These are phyloP conservation scores for Periconia sp. DNA, from an alignment of 2,329 filamentous ascomycete genomes.

Conservation along the genomic window DNA sequence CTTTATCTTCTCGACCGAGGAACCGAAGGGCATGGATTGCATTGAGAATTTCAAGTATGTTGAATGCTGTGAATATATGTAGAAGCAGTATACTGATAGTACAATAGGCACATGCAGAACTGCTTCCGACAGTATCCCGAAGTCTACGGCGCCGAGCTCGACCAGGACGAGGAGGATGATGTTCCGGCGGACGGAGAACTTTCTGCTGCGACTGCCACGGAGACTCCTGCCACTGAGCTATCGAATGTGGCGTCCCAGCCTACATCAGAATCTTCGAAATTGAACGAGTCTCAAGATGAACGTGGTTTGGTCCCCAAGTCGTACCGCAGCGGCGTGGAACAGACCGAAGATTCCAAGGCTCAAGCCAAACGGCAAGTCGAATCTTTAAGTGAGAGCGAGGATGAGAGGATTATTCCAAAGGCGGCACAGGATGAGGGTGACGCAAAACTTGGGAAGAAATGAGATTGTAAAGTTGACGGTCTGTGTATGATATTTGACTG, in stretches of 20 bases:
- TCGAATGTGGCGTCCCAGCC: not conserved
- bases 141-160: constrained; percentile 86
- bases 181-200: constrained; percentile 24
- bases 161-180: constrained; percentile 73
- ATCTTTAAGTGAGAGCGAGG: constrained; percentile 50
- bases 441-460: constrained; percentile 17
- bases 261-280: constrained; percentile 5
- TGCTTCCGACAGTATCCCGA: constrained; percentile 95
- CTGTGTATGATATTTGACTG: constrained; percentile 9
- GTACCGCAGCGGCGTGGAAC: constrained; percentile 21
- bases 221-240: constrained; percentile 2
- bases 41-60: constrained; percentile 96
- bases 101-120: constrained; percentile 85
- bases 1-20: constrained; percentile 93
- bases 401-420: constrained; percentile 55
- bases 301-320: constrained; percentile 11
- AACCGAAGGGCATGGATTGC: constrained; percentile 97
- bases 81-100: constrained; percentile 9
- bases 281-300: too few relatives aligned
- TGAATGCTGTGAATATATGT: not conserved
- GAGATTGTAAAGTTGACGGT: not conserved
- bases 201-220: constrained; percentile 1
- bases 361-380: constrained; percentile 40
- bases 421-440: constrained; percentile 55
- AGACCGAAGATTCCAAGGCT: constrained; percentile 32